Evolutionary conservation across 495 filamentous ascomycete genomes (phyloP), one percentile per base, ranked within the genome.

Genomic region (Articulospora tetracladia): DNA sequence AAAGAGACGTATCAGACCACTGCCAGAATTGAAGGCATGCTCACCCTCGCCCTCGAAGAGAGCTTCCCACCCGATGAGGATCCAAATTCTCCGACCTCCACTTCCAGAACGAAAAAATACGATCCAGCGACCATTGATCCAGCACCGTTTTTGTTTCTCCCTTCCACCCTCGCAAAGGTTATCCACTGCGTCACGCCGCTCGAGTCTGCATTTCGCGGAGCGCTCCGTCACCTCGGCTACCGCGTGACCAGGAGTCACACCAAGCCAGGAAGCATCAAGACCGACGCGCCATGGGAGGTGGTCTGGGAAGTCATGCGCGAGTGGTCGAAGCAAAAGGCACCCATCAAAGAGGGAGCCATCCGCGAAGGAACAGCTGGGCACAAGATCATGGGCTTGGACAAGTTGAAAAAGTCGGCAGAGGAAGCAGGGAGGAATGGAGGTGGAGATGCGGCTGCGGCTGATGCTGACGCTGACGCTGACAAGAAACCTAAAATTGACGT

Each of bases 301-400:
- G 80, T 98, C 46, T 98, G 94, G 94, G 88, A 97, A 62, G 79
- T 98, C 28, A 96, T 98, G 86, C 79, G 89, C 32, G 90, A 95
- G 74, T 98, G 93, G 93, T 78, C 85, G 1, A 78, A 86, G 39
- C 92, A 94, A 63, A 87, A 85, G 58, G 73, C 78, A 0, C 91
- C 91, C 0, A 75, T 93, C 48, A 95, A 88, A 63, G 81, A 86
- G 48, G 79, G 77, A 0, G 78, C 84, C 3, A 71, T 96, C n/a
- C 86, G 80, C 58, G 76, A 83, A 32, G 82, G 82, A 20, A 89
- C 75, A n/a, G 72, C 89, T 0, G 93, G 86, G 8, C 90, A 83
- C 44, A 81, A 70, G 13, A 85, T 97, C 63, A 77, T 63, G 60
- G 25, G 57, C 30, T 60, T 61, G 51, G 34, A 41, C 11, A 58